Conservation (phyloP, 2,329 filamentous ascomycete species). For the Lanzia echinophila region DNA sequence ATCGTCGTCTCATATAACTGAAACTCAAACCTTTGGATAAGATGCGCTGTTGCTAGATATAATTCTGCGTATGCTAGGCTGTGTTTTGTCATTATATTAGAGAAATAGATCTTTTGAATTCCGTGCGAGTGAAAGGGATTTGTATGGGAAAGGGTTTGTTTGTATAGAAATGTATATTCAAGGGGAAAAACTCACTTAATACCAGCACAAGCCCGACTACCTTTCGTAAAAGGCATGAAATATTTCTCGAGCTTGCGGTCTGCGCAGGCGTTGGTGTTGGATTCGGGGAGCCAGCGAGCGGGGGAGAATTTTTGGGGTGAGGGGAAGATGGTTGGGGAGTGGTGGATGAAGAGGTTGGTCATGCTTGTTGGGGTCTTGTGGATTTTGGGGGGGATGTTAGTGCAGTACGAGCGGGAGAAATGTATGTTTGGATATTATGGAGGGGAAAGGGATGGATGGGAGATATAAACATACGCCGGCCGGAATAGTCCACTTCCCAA, state of each 20-base stretch:
- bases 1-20: background rate
- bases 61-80: constrained; percentile 8
- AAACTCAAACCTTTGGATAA: constrained; percentile 1
- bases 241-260: constrained; percentile 1
- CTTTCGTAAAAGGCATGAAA: constrained; percentile 3
- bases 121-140: too few relatives aligned
- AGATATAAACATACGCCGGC: constrained; percentile 19
- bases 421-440: background rate
- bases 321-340: background rate
- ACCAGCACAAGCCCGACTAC: background rate
- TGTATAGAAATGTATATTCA: background rate
- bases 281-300: background rate
- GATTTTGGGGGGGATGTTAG: too few relatives aligned
- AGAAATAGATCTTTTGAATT: too few relatives aligned
- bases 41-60: background rate
- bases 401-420: too few relatives aligned
- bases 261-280: background rate
- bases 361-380: constrained; percentile 6
- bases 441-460: background rate
- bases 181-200: background rate
- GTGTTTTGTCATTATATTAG: too few relatives aligned
- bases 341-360: constrained; percentile 2
- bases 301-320: constrained; percentile 3
- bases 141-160: background rate
- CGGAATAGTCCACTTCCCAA: constrained; percentile 19